Evolutionary conservation across 192 early-diverging fungal genomes (phyloP), one percentile per base, ranked within the genome.

Genomic region (Obelidium mucronatum): DNA sequence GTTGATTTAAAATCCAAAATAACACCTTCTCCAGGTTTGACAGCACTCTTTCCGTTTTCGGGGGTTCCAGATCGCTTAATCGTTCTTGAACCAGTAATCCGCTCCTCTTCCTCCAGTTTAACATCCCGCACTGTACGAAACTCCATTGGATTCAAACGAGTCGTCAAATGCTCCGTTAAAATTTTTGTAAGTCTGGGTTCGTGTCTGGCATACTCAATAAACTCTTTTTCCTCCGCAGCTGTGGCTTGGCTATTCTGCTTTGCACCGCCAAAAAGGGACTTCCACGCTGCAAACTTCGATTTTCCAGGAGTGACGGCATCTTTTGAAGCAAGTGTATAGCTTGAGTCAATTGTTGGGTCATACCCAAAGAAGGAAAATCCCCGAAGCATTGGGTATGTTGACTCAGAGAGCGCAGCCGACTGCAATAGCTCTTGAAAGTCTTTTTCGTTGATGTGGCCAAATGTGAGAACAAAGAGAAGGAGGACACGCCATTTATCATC

Each of bases 331-430:
- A 19, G 8, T 15, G 44, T 6, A 15, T 6, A 6, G 8, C 19
- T 19, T 15, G 44, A 48, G n/a, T n/a, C n/a, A 13, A 53, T 24
- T 5, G 24, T 40, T 24, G 54, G 54, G 61, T 58, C 37, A 19
- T 60, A 37, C 26, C 76, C 67, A 36, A 77, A 70, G 40, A 61
- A 77, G 24, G 17, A 11, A 35, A 77, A 37, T 31, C 76, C 76
- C 8, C 17, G 13, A 44, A 74, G 52, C 8, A 74, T 15, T 6
- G 44, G n/a, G 17, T 42, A 6, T 11, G 36, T 40, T 1, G 58
- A 19, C 15, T 64, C 42, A 30, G 62, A n/a, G 1, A 74, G 11
- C 1, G 15, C 31, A 1, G 73, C 73, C 39, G 28, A 62, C 30
- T 34, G 17, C n/a, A 37, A n/a, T n/a, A 74, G 60, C 0, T 30